Base-by-base conservation (phyloP, 129 eudicot species). In the Artemisia tridentata region DNA sequence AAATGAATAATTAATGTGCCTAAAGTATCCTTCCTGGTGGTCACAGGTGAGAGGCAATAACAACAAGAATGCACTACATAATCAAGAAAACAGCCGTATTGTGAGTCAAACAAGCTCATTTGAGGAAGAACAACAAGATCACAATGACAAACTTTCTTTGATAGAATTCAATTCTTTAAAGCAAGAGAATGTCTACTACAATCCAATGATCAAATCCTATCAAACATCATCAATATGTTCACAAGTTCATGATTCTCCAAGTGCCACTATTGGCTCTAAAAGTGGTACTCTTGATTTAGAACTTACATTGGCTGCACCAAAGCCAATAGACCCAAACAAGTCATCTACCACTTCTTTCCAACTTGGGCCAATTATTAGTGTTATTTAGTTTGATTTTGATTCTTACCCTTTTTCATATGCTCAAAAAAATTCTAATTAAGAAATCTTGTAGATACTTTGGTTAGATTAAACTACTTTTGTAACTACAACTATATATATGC, bases 291-390 rank as follows among this genome's bases (percentile, higher is more conserved):
- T 82, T 65, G 84, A 83, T 74, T 72, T 86, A 57, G 92, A 86
- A 77, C 88, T 86, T 63, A 84, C 80, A 15, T 86, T 86, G 15
- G 84, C 79, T 48, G 79, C 78, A 18, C 92, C 92, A 72, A 81
- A 56, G 57, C 59, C 78, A 19, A 41, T 55, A 56, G 86, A 79
- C 55, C 76, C 78, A 65, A 75, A 74, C 47, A 75, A 83, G 27
- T 52, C 84, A 48, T 80, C 91, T 20, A 56, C 86, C 15, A 58
- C 70, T 53, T 63, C 79, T 57, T 80, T 67, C 9, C 68, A 80
- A 71, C 72, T 65, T 13, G 85, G 91, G 25, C 83, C 83, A 14
- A 74, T 86, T 38, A 80, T 86, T 54, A 80, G 86, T 75, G 86
- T 83, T 17, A 78, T 79, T 63, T 41, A 72, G 41, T 38, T 38